Percentiles rank a stretch among this genome's conserved stretches.
These are phyloP conservation scores for Paramecium bursaria DNA, from an alignment of 73 alveolate species.

Conservation along the genomic window DNA sequence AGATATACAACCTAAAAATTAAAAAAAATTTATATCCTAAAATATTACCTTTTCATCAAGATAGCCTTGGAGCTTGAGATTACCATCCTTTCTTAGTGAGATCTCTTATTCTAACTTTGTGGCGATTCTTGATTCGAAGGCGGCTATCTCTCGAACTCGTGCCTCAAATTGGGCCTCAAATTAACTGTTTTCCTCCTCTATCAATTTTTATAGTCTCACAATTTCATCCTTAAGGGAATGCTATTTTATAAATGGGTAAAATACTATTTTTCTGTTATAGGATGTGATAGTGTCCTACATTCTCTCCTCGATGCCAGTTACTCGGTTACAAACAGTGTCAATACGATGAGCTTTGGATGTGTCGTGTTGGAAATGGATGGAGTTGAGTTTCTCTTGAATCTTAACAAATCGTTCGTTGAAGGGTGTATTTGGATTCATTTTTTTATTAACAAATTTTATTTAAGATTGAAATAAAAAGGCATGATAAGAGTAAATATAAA, in stretches of 20 bases:
- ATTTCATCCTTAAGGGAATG: constrained; percentile 68
- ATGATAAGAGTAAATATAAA: constrained; percentile 52
- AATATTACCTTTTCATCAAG: constrained; percentile 66
- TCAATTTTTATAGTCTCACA: constrained; percentile 43
- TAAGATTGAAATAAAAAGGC: neutral
- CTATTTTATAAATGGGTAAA: neutral
- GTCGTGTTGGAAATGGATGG: constrained; percentile 58
- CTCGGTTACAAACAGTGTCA: constrained; percentile 62
- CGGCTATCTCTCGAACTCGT: constrained; percentile 66
- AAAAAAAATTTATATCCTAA: neutral
- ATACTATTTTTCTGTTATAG: constrained; percentile 51
- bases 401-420: constrained; percentile 71
- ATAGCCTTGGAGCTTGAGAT: constrained; percentile 48
- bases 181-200: constrained; percentile 65
- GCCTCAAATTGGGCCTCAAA: constrained; percentile 63
- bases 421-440: constrained; percentile 68
- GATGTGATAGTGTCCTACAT: constrained; percentile 55
- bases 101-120: constrained; percentile 67
- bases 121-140: constrained; percentile 68
- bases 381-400: constrained; percentile 64
- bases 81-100: constrained; percentile 68
- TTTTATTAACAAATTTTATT: constrained; percentile 62
- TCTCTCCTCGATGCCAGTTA: constrained; percentile 63
- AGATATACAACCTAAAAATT: constrained; percentile 60
- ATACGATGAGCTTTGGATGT: constrained; percentile 68